Evolutionary conservation across 2,329 filamentous ascomycete species (phyloP), one percentile per base, ranked within the genome.

Genomic region (Rosellinia necatrix): DNA sequence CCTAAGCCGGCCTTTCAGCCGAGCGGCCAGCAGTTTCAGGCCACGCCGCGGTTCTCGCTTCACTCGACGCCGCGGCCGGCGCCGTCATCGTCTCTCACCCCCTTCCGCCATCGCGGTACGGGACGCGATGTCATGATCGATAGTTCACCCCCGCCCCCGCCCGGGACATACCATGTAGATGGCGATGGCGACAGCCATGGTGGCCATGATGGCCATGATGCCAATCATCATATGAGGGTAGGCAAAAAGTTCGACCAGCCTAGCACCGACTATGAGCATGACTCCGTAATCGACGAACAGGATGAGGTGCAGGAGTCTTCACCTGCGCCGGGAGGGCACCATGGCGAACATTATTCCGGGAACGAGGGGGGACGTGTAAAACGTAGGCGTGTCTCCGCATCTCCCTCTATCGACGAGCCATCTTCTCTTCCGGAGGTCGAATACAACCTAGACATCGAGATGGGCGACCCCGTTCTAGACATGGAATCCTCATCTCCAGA

Each of bases 301-400:
- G 58, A 60, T 2, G 48, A 62, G 8, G 59, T 67, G 15, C 61
- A 57, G 3, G 63, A 64, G 40, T 68, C 65, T 19, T 66, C 66
- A 15, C 64, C 65, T 1, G 32, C 59, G 3, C 13, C 17, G 8
- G 52, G 38, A 19, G 21, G 29, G 9, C 58, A 53, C 7, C 55
- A 40, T 22, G 30, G 25, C 8, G 25, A 42, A 7, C 48, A 46
- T 22, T 6, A n/a, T 7, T 30, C 35, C 15, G 19, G 30, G 41
- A 27, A 53, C 47, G 24, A 47, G 58, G 47, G 9, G 66, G 65
- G 21, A 65, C 68, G 40, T 27, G 34, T 24, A 0, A 76, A 76
- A 55, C 71, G 74, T n/a, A 68, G 74, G 7, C 71, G 73, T 15
- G 64, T 75, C 17, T 75, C 73, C 7, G 64, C 71, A 35, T 69